phyloP scores from a whole-genome alignment of 257 asterid species.

The Euphrasia confusa region DNA sequence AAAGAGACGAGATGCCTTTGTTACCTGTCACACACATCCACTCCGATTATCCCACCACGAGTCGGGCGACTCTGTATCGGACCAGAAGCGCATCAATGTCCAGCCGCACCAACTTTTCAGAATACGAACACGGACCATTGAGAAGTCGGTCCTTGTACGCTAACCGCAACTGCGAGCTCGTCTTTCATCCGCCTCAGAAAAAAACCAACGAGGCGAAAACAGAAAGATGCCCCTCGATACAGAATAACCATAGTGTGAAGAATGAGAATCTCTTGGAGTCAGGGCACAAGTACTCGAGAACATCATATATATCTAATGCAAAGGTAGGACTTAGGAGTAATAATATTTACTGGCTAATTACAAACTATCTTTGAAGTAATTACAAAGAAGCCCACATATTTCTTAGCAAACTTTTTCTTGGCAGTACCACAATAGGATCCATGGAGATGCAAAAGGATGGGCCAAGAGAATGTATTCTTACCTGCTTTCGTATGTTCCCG shows the following conservation, averaged over 20 bases:
- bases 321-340: slow-evolving; percentile 39
- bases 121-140: slow-evolving; percentile 60
- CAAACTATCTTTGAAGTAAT: no score
- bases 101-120: slow-evolving; percentile 41
- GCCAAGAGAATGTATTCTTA: slow-evolving; percentile 48
- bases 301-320: slow-evolving; percentile 52
- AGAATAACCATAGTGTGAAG: slow-evolving; percentile 32
- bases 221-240: slow-evolving; percentile 29
- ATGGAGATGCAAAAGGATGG: slow-evolving; percentile 85
- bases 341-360: no score
- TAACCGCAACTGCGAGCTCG: slow-evolving; percentile 36
- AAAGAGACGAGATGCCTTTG: slow-evolving; percentile 70
- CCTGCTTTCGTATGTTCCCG: slow-evolving; percentile 44
- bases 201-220: slow-evolving; percentile 31
- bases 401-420: no score
- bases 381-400: no score
- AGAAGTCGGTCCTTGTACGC: slow-evolving; percentile 52
- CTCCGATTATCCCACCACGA: slow-evolving; percentile 35
- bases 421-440: slow-evolving; percentile 63
- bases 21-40: slow-evolving; percentile 42
- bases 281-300: slow-evolving; percentile 55
- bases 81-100: slow-evolving; percentile 78
- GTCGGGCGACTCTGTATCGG: slow-evolving; percentile 31
- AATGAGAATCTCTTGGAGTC: slow-evolving; percentile 79
- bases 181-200: slow-evolving; percentile 30